These are phyloP conservation scores for Aspergillus wentii DNA, from an alignment of 495 filamentous ascomycete species.

Conservation along the genomic window DNA sequence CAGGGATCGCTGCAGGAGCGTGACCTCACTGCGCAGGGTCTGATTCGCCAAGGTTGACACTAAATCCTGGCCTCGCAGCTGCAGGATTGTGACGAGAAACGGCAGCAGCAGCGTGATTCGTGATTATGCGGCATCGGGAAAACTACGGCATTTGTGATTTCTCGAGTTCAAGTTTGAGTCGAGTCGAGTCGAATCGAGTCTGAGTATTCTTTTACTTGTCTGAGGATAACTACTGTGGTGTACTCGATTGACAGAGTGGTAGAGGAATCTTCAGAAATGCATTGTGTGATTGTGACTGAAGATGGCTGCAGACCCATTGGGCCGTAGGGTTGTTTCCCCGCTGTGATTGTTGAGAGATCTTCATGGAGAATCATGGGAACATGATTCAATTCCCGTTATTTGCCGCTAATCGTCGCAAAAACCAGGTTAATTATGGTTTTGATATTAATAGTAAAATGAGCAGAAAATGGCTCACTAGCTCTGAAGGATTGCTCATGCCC, in stretches of 20 bases:
- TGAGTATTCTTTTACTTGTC: no score
- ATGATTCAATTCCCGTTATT: constrained; percentile 1
- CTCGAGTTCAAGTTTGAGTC: no score
- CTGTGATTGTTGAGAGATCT: constrained; percentile 3
- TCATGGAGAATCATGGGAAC: constrained; percentile 8
- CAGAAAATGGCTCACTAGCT: background rate
- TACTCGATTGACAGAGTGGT: no score
- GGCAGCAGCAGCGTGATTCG: constrained; percentile 6
- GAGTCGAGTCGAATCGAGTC: no score
- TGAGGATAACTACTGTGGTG: no score
- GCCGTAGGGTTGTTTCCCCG: background rate
- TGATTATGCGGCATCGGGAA: background rate
- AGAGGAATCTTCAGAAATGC: background rate
- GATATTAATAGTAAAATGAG: constrained; percentile 8
- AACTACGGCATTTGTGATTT: background rate
- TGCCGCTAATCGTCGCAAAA: constrained; percentile 1
- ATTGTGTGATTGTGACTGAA: constrained; percentile 11
- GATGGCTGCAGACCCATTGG: constrained; percentile 9
- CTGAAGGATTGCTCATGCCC: no score
- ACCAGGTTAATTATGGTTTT: constrained; percentile 9
- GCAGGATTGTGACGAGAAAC: constrained; percentile 12
- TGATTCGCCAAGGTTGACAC: no score
- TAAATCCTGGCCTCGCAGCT: constrained; percentile 8
- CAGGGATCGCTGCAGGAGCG: no score
- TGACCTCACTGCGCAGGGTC: no score